Evolutionary conservation across 2,329 filamentous ascomycete genomes (phyloP), one percentile per base, ranked within the genome.

Genomic region (Pseudogymnoascus sp.): DNA sequence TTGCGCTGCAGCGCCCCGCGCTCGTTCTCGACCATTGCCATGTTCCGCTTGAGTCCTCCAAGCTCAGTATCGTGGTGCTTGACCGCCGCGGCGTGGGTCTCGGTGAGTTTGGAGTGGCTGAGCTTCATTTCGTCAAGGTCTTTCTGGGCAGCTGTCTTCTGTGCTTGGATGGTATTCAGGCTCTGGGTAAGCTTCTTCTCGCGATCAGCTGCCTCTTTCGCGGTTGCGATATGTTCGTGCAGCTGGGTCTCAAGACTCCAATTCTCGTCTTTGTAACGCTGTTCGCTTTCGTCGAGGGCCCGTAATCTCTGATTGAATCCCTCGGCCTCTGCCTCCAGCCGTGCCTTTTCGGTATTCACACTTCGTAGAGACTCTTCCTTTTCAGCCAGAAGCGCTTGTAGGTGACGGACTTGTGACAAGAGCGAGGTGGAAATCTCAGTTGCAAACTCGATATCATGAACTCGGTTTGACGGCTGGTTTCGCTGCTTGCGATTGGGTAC

Each of bases 391-490:
- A 96, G 79, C 2, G 86, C 82, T 73, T 99, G 94, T 60, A 99
- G 76, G 71, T 94, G 91, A 64, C 94, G 88, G 58, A 99, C 89
- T 75, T 97, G 94, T n/a, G 89, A 86, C 59, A 99, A 87, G 59
- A 99, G 80, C 1, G 91, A 96, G 5, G 91, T 96, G 71, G 91
- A 97, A 69, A 99, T 97, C 71, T 99, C 93, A 58, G 94, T 92
- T n/a, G 93, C 94, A 71, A 99, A 96, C 68, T 97, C 91, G 71
- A 99, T 96, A 70, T 99, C 94, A 72, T 97, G 91, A 11, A 96
- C 87, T 59, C 92, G 86, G 71, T 87, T 94, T 8, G 88, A 84
- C 2, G 90, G 89, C 71, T 97, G 93, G 68, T 97, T 97, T 61
- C 94, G 84, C 71, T 94, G 83, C 72, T 92, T 94, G 67, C 93